phyloP scores from a whole-genome alignment of 2,329 filamentous ascomycete genomes.

The Paracoccidioides brasiliensis region DNA sequence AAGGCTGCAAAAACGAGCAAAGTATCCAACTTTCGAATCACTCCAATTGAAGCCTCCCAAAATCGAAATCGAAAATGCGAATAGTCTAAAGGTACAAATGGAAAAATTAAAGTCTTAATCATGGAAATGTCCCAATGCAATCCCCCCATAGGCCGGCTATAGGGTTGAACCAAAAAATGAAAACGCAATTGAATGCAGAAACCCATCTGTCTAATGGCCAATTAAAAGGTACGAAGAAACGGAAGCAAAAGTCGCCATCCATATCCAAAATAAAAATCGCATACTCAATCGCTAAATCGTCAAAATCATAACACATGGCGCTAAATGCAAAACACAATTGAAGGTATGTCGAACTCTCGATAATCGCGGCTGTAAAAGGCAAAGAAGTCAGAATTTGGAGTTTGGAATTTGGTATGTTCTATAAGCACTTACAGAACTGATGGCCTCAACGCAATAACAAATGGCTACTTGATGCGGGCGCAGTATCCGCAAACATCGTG shows the following conservation, averaged over 20 bases:
- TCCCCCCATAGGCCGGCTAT: background rate
- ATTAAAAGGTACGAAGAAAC: background rate
- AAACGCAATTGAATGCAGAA: background rate
- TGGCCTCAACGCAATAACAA: background rate
- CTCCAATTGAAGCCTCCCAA: background rate
- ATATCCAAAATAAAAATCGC: background rate
- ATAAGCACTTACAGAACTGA: background rate
- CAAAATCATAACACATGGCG: background rate
- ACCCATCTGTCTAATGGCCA: background rate
- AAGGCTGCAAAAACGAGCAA: background rate
- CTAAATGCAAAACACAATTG: background rate
- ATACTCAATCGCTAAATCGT: background rate
- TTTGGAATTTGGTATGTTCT: background rate
- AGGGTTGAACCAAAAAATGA: background rate
- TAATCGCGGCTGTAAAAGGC: background rate
- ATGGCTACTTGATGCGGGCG: constrained; percentile 17
- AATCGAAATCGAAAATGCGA: background rate
- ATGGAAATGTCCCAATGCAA: background rate
- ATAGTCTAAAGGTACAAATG: background rate
- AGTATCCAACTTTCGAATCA: background rate
- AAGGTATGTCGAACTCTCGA: background rate
- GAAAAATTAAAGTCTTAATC: background rate
- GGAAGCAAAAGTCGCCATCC: background rate
- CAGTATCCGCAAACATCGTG: constrained; percentile 22
- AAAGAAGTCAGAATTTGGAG: background rate